These are phyloP conservation scores for Daedaleopsis sinensis DNA, from an alignment of 768 basidiomycete genomes.

Conservation along the genomic window DNA sequence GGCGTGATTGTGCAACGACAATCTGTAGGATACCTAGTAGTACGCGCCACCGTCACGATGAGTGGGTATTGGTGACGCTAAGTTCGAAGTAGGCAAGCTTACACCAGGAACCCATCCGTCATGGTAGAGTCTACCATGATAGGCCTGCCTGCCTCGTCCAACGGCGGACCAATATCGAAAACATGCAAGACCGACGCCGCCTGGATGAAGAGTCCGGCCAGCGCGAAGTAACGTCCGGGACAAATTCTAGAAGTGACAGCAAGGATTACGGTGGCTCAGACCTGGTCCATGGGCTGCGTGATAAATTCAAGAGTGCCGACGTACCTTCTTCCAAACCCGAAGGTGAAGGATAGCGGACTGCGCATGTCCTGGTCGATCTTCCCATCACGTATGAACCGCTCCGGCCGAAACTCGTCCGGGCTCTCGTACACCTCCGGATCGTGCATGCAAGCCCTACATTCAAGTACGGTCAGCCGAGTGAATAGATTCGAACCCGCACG, in stretches of 20 bases:
- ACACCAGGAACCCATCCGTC: slow-evolving; percentile 8
- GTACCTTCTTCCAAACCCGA: slow-evolving; percentile 22
- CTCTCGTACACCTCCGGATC: slow-evolving; percentile 49
- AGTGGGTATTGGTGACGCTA: neutral
- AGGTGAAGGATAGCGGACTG: slow-evolving; percentile 9
- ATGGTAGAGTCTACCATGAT: neutral
- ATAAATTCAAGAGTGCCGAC: neutral
- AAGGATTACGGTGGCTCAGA: neutral
- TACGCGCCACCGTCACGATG: neutral
- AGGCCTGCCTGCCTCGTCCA: slow-evolving; percentile 7
- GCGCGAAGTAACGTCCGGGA: slow-evolving; percentile 20
- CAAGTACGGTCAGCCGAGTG: slow-evolving; percentile 27
- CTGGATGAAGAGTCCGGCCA: slow-evolving; percentile 13
- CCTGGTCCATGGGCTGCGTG: neutral
- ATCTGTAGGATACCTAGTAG: neutral
- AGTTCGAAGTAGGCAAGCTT: neutral
- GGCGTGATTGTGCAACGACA: slow-evolving; percentile 5
- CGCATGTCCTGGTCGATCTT: slow-evolving; percentile 22
- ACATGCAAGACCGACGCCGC: slow-evolving; percentile 20
- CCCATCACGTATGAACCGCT: slow-evolving; percentile 43
- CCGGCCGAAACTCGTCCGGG: slow-evolving; percentile 52
- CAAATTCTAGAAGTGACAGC: slow-evolving; percentile 13
- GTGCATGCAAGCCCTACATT: slow-evolving; percentile 52
- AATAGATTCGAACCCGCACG: slow-evolving; percentile 21
- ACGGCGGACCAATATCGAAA: slow-evolving; percentile 18